Evolutionary conservation across 2,329 filamentous ascomycete genomes (phyloP).

Genomic region (Coniella vitis): DNA sequence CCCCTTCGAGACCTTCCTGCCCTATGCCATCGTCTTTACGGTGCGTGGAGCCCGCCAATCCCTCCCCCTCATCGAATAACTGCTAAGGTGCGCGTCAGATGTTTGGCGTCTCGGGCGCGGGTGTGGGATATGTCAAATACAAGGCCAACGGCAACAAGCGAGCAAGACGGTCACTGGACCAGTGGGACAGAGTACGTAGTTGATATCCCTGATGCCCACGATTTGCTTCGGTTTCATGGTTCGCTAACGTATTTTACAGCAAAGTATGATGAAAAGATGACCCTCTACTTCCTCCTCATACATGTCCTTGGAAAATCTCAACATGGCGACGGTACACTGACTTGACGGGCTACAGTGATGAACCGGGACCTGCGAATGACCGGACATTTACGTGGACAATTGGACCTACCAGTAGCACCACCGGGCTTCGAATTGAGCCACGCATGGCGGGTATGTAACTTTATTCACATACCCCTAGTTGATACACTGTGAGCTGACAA

Average conservation of each 20-base stretch:
- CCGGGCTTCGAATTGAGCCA: conserved; percentile 57
- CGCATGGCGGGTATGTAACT: conserved; percentile 51
- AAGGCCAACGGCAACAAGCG: conserved; percentile 56
- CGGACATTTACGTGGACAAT: conserved; percentile 51
- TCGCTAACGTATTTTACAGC: conserved; percentile 28
- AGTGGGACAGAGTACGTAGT: conserved; percentile 51
- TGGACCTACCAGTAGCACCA: conserved; percentile 47
- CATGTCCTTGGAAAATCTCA: neutral
- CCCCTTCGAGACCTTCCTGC: conserved; percentile 58
- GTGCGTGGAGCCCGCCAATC: conserved; percentile 34
- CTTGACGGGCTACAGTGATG: conserved; percentile 46
- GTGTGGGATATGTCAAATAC: conserved; percentile 49
- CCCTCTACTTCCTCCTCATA: neutral
- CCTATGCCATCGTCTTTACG: conserved; percentile 57
- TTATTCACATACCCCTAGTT: neutral
- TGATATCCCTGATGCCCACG: neutral
- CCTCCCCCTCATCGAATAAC: conserved; percentile 8
- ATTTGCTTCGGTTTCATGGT: conserved; percentile 25
- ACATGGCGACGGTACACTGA: conserved; percentile 17
- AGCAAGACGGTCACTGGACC: conserved; percentile 52
- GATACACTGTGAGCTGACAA: conserved; percentile 8
- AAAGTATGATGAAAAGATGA: conserved; percentile 38
- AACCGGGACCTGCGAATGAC: conserved; percentile 56
- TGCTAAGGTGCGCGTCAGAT: conserved; percentile 37
- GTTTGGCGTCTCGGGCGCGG: conserved; percentile 55